Evolutionary conservation across 306 rosid genomes (phyloP), one percentile per base, ranked within the genome.

Genomic region (Gynostemma pentaphyllum): DNA sequence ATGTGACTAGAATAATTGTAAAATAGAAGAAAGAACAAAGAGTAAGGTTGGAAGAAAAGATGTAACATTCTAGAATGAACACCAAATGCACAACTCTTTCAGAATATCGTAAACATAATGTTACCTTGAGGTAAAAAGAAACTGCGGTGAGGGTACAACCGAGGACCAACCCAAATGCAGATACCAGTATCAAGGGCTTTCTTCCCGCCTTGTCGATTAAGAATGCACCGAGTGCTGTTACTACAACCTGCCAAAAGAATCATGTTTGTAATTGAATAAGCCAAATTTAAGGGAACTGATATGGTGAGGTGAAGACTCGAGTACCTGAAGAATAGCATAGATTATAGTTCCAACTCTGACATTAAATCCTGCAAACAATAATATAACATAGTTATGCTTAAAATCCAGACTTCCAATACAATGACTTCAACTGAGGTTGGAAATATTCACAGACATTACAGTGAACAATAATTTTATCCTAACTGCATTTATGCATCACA

Each of bases 141-240:
- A 81, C 27, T 55, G 96, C 96, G 8, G 82, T 49, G 26, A 79
- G 63, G 50, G 78, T 1, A 65, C 80, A 92, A 70, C 92, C 95
- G 1, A 77, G 70, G 8, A 82, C 86, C 71, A 88, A 30, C 64
- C 96, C 98, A 14, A 81, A 45, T 69, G 81, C 95, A 29, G 96
- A 88, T 82, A 84, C 98, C 86, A 92, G 50, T 50, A 86, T 64
- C 27, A 92, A 82, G 62, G 96, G 98, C 82, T 88, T 92, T 76
- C 95, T 80, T 73, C 95, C 96, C 7, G 76, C 78, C 72, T 19
- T 82, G 75, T 92, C 98, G 56, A 88, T 68, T 21, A 92, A 61
- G 40, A 54, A 70, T 45, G 85, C 88, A 59, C 88, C 87, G 32
- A 84, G 16, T 46, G 78, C 85, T 23, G 95, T 86, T 67, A 86